Evolutionary conservation across 2,329 filamentous ascomycete genomes (phyloP).

Genomic region (Cercospora zeae-maydis): DNA sequence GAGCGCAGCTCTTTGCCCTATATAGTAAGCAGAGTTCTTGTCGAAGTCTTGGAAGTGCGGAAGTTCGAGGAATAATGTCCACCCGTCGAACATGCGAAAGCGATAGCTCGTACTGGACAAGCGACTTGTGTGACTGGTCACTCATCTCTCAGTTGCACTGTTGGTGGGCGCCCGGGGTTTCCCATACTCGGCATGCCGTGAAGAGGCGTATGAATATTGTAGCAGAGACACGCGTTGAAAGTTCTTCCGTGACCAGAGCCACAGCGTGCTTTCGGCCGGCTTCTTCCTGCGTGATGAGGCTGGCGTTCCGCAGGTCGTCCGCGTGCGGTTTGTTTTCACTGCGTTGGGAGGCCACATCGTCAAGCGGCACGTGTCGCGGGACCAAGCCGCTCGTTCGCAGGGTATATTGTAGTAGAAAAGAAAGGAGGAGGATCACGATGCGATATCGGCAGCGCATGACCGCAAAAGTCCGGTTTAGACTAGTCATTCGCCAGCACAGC

Average conservation of each 20-base stretch:
- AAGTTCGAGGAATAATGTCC: constrained; percentile 5
- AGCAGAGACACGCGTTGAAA: not conserved
- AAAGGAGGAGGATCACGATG: not conserved
- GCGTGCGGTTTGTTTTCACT: no score
- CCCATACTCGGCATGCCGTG: not conserved
- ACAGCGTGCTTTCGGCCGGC: not conserved
- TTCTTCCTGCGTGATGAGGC: not conserved
- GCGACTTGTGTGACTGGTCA: no score
- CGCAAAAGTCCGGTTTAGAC: not conserved
- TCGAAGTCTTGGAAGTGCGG: constrained; percentile 16
- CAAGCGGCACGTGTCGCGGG: not conserved
- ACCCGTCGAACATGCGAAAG: constrained; percentile 1
- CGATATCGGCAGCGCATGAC: constrained; percentile 8
- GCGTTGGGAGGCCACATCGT: no score
- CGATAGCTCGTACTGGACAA: no score
- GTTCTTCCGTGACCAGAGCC: not conserved
- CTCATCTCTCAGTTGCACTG: not conserved
- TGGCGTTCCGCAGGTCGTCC: not conserved
- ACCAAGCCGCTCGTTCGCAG: not conserved
- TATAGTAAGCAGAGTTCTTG: constrained; percentile 8
- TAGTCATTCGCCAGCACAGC: not conserved
- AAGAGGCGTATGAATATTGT: no score
- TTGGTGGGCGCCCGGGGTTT: not conserved
- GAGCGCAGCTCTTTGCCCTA: constrained; percentile 3
- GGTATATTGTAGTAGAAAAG: no score